Evolutionary conservation across 2,329 filamentous ascomycete genomes (phyloP), one percentile per base, ranked within the genome.

Genomic region (Podosphaera aphanis): DNA sequence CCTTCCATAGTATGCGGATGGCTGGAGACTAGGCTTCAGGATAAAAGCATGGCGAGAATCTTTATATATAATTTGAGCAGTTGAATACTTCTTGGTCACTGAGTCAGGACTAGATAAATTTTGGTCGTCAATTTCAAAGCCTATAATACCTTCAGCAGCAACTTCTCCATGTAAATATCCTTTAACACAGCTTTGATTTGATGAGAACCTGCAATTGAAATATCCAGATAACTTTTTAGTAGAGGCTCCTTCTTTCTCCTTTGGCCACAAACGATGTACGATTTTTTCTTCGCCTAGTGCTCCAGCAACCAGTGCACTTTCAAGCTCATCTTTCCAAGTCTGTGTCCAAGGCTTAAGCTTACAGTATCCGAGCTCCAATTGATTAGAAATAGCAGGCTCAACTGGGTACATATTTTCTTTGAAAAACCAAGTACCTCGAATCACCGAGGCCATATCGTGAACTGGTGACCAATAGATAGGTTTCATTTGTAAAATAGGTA

Each of bases 401-500:
- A 98, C 73, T 0, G 90, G 90, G 48, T 83, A 66, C 85, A 95
- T 93, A 1, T 81, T 88, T 57, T 94, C 86, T 64, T 80, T 81
- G 62, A 95, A 95, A 60, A 98, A 98, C 90, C 90, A 98, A 0
- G 88, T 95, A 0, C 82, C 85, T 52, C 90, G 71, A 47, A 80
- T 70, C 1, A 95, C 85, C 31, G 77, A 68, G 5, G 83, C 79
- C 27, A 92, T 73, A 56, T 95, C 90, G 55, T 93, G 85, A 27
- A 95, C 71, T 6, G 90, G 88, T 16, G 80, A 86, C 90, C 90
- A 98, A 59, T 98, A 98, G 49, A 95, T 94, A 0, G 90, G 90
- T 60, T 86, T 83, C 85, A 98, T 93, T 56, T 83, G 70, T 29
- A 93, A 64, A 45, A 72, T 72, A 19, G 88, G 85, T 53, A 95